Evolutionary conservation across 2,329 filamentous ascomycete species (phyloP), one percentile per base, ranked within the genome.

Genomic region (Malbranchea cinnamomea): DNA sequence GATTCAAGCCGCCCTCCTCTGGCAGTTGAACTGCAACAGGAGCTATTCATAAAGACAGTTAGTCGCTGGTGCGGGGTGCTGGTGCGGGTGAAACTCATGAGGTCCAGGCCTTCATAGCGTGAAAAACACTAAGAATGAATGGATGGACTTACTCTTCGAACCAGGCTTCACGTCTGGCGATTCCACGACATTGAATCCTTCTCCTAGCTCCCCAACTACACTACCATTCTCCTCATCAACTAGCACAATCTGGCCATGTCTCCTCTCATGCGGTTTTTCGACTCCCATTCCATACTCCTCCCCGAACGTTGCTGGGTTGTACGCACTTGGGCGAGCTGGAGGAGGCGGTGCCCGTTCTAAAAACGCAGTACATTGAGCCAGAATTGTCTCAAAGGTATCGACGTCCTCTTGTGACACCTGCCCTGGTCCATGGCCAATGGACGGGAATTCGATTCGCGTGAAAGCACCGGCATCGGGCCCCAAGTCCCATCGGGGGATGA

Each of bases 341-440:
- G 63, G 74, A 5, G 80, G 73, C 23, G 75, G 65, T 6, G 81
- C 77, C 25, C 84, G 74, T 54, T 95, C 87, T 4, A 93, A 69
- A 53, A 98, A 95, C 2, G 87, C 82, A 2, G 87, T 95, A 56
- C 87, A 95, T 57, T 95, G 84, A n/a, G 87, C 87, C 29, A 95
- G 67, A 40, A 95, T 95, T 3, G 87, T 94, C 62, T 95, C 87
- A 47, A 94, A 95, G 1, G 87, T 95, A 50, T 94, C 84, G 23
- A 92, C 67, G 52, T 94, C 87, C 51, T 95, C 85, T 53, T 94
- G 84, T 1, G 80, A 70, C 15, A 80, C 77, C 19, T 69, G 64
- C 51, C 6, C 37, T 1, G 63, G 52, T 1, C 80, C 74, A 36
- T 65, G 73, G 12, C 81, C 81, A 14, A 79, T 61, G 2, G 66